phyloP scores from a whole-genome alignment of 2,329 filamentous ascomycete species.

The Onygenales sp. region DNA sequence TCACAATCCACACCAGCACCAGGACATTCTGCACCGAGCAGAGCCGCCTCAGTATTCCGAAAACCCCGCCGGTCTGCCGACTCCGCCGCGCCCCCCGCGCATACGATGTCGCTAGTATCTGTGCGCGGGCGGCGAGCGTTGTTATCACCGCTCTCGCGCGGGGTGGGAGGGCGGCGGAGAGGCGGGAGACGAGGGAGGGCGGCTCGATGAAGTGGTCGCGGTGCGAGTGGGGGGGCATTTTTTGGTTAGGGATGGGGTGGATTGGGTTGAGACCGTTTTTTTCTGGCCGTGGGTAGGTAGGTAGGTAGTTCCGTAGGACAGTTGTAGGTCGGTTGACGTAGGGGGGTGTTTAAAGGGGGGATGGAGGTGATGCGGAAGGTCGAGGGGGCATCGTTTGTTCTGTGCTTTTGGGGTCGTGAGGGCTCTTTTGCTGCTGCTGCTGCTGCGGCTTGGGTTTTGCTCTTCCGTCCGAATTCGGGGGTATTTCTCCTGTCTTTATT shows the following conservation, averaged over 20 bases:
- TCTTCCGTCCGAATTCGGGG: background rate
- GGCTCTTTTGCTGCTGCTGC: background rate
- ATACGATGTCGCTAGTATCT: conserved; percentile 5
- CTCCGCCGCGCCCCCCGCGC: conserved; percentile 11
- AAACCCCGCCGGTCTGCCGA: conserved; percentile 8
- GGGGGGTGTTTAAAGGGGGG: background rate
- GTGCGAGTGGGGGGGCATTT: background rate
- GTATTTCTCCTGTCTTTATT: too few relatives aligned
- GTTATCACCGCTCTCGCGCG: background rate
- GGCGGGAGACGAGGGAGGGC: conserved; percentile 5
- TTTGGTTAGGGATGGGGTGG: background rate
- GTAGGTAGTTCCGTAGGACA: too few relatives aligned
- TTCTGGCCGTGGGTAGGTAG: too few relatives aligned
- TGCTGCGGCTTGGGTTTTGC: background rate
- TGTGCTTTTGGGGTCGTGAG: background rate
- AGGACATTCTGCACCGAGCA: conserved; percentile 53
- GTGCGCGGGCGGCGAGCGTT: background rate
- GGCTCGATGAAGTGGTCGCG: conserved; percentile 12
- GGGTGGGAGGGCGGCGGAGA: background rate
- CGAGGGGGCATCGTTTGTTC: background rate
- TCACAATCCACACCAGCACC: conserved; percentile 63
- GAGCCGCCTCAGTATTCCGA: conserved; percentile 10
- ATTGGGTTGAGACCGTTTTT: background rate
- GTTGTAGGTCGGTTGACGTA: background rate
- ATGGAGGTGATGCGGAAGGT: background rate